phyloP scores from a whole-genome alignment of 2,329 filamentous ascomycete species.

The Chrysoporthe austroafricana region DNA sequence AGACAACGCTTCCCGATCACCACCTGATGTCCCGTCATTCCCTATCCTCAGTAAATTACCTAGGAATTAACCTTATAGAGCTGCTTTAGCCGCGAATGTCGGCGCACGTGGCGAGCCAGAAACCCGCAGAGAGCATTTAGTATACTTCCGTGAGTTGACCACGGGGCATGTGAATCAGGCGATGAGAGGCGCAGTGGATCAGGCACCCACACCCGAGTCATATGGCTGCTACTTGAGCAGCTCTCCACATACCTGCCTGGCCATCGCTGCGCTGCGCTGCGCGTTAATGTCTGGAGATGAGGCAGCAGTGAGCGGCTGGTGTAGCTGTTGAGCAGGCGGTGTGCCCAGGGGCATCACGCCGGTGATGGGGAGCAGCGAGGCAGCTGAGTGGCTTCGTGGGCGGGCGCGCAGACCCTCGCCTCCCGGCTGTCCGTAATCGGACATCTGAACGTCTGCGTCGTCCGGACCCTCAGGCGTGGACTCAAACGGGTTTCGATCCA shows the following conservation, averaged over 20 bases:
- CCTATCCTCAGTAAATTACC: not conserved
- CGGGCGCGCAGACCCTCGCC: constrained; percentile 15
- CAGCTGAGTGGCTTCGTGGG: constrained; percentile 31
- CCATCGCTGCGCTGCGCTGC: constrained; percentile 41
- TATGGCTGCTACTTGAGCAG: constrained; percentile 35
- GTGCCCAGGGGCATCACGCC: constrained; percentile 28
- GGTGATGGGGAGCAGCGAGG: constrained; percentile 29
- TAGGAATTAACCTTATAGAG: constrained; percentile 16
- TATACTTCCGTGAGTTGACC: too few relatives aligned
- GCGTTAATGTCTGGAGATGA: constrained; percentile 30
- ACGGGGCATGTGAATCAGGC: not conserved
- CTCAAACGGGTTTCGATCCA: constrained; percentile 24
- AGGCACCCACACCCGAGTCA: not conserved
- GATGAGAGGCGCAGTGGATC: not conserved
- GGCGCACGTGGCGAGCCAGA: too few relatives aligned
- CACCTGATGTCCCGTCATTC: not conserved
- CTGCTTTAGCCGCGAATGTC: constrained; percentile 14
- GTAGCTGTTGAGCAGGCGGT: not conserved
- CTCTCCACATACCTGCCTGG: constrained; percentile 44
- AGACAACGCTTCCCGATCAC: not conserved
- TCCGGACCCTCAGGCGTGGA: constrained; percentile 8
- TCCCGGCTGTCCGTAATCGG: constrained; percentile 29
- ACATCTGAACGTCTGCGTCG: constrained; percentile 27
- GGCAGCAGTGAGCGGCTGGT: constrained; percentile 12
- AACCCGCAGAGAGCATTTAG: not conserved